Evolutionary conservation across 331 rosid species (phyloP).

Genomic region (Malus hybrid): DNA sequence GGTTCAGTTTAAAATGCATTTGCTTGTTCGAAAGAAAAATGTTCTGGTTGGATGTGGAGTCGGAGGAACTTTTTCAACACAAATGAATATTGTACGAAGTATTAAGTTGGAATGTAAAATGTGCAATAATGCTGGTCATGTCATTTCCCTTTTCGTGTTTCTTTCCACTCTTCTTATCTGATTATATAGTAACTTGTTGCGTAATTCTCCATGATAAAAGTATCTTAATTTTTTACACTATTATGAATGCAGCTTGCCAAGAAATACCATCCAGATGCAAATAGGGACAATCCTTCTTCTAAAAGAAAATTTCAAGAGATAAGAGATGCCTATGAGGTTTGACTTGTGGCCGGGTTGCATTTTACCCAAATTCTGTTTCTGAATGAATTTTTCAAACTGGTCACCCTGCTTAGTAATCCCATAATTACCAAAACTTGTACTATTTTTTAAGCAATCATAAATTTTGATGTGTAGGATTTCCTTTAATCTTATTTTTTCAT

Average conservation of each 20-base stretch:
- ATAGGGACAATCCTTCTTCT: slow-evolving; percentile 75
- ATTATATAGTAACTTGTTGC: not conserved
- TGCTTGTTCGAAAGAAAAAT: not conserved
- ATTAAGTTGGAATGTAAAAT: not conserved
- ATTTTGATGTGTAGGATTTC: slow-evolving; percentile 7
- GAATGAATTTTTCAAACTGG: not conserved
- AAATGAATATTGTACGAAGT: not conserved
- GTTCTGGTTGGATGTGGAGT: not conserved
- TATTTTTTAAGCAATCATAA: not conserved
- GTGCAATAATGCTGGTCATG: not conserved
- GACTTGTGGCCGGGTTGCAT: slow-evolving; percentile 12
- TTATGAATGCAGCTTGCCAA: slow-evolving; percentile 74
- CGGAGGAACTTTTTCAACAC: not conserved
- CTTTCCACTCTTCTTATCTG: not conserved
- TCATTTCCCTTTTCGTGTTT: not conserved
- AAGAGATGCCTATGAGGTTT: slow-evolving; percentile 95
- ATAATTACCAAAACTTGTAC: not conserved
- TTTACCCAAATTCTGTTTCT: not conserved
- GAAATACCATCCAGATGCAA: slow-evolving; percentile 95
- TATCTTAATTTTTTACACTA: not conserved
- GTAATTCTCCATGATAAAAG: not conserved
- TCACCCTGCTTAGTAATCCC: not conserved
- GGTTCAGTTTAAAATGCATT: not conserved
- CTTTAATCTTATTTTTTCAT: not conserved
- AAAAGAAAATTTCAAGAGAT: slow-evolving; percentile 89